Evolutionary conservation across 257 asterid species (phyloP).

Genomic region (Echium plantagineum): DNA sequence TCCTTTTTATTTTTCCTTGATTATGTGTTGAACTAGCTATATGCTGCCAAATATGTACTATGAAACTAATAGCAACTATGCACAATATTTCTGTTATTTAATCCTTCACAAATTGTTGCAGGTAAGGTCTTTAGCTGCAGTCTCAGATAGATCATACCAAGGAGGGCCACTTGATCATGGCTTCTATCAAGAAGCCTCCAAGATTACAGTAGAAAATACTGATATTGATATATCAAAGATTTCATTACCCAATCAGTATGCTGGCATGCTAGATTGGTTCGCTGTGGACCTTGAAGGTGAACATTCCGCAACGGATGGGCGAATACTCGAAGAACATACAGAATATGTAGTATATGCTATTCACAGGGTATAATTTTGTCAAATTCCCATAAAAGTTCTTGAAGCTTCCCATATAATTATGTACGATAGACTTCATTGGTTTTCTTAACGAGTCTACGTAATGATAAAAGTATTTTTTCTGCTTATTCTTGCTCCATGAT

Average conservation of each 20-base stretch:
- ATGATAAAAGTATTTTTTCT: neutral
- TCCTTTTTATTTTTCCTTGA: no score
- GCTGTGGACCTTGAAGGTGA: slow-evolving; percentile 99
- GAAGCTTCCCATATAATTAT: neutral
- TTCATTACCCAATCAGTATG: slow-evolving; percentile 54
- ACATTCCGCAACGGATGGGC: slow-evolving; percentile 99
- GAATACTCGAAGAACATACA: slow-evolving; percentile 90
- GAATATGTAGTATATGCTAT: slow-evolving; percentile 94
- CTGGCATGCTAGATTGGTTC: slow-evolving; percentile 91
- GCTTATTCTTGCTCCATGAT: neutral
- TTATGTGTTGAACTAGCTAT: no score
- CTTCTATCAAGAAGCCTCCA: slow-evolving; percentile 41
- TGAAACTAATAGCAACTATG: neutral
- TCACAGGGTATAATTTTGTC: slow-evolving; percentile 69
- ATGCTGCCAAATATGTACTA: neutral
- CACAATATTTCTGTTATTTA: slow-evolving; percentile 14
- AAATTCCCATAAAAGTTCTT: neutral
- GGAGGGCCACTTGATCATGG: slow-evolving; percentile 74
- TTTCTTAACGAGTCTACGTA: neutral
- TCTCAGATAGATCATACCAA: slow-evolving; percentile 84
- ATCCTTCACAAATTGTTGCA: slow-evolving; percentile 10
- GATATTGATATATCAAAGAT: slow-evolving; percentile 36
- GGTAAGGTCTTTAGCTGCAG: slow-evolving; percentile 95
- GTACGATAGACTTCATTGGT: neutral
- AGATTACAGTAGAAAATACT: slow-evolving; percentile 26